Conservation (phyloP, 306 rosid species). For the Hippophae rhamnoides region DNA sequence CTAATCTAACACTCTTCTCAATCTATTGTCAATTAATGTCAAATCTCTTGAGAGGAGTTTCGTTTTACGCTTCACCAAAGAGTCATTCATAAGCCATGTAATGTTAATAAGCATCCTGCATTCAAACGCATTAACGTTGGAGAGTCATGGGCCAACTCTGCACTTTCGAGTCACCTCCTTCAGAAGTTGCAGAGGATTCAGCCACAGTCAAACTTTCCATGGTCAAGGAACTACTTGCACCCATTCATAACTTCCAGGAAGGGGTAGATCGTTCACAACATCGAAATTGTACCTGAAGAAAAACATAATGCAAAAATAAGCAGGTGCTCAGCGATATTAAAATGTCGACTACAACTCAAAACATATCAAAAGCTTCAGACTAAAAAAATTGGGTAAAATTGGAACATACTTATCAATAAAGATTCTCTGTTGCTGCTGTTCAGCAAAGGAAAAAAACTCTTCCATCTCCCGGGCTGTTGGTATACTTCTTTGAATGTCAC, state of each 20-base stretch:
- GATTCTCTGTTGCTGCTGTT: conserved; percentile 64
- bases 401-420: conserved; percentile 57
- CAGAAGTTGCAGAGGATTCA: conserved; percentile 14
- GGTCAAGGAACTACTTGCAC: conserved; percentile 49
- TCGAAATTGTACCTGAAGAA: conserved; percentile 80
- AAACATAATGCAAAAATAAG: conserved; percentile 9
- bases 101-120: conserved; percentile 13
- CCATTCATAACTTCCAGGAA: conserved; percentile 84
- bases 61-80: conserved; percentile 13
- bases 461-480: conserved; percentile 70
- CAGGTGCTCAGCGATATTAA: background rate
- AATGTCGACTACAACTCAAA: background rate
- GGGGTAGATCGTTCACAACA: conserved; percentile 53
- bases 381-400: background rate
- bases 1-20: conserved; percentile 15
- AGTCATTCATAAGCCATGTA: conserved; percentile 3
- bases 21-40: conserved; percentile 18
- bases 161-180: conserved; percentile 11
- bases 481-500: conserved; percentile 37
- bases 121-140: background rate
- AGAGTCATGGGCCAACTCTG: conserved; percentile 11
- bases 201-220: conserved; percentile 8
- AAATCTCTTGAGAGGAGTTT: conserved; percentile 18
- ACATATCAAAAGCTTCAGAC: background rate
- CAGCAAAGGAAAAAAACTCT: conserved; percentile 70